Evolutionary conservation across 2,329 filamentous ascomycete species (phyloP).

Genomic region (Fusarium pininemorale): DNA sequence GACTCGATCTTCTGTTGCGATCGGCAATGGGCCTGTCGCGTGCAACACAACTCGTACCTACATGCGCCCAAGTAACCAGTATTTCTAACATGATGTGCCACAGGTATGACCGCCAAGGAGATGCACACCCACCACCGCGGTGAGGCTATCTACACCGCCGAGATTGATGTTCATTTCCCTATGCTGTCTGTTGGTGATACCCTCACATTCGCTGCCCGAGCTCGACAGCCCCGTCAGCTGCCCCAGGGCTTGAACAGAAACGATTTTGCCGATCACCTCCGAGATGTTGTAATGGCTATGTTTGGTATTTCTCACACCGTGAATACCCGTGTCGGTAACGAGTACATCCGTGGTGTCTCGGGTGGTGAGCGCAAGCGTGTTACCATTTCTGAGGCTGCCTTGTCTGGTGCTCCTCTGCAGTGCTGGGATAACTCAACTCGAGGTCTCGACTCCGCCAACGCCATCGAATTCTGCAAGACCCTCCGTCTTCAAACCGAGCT

Average conservation of each 20-base stretch:
- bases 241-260: slow-evolving; percentile 65
- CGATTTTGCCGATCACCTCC: slow-evolving; percentile 68
- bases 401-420: slow-evolving; percentile 69
- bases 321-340: slow-evolving; percentile 78
- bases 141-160: slow-evolving; percentile 87
- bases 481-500: slow-evolving; percentile 74
- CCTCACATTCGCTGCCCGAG: slow-evolving; percentile 78
- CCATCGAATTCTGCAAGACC: slow-evolving; percentile 78
- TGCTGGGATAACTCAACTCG: slow-evolving; percentile 79
- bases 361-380: slow-evolving; percentile 78
- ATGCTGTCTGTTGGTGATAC: slow-evolving; percentile 82
- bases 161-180: slow-evolving; percentile 85
- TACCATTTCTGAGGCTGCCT: slow-evolving; percentile 68
- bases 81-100: slow-evolving; percentile 23
- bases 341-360: slow-evolving; percentile 77
- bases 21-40: slow-evolving; percentile 6
- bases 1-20: background rate
- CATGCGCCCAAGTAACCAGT: background rate
- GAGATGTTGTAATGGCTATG: slow-evolving; percentile 79
- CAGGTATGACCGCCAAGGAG: slow-evolving; percentile 72
- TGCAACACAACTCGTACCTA: slow-evolving; percentile 12
- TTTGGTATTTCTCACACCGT: slow-evolving; percentile 78
- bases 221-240: slow-evolving; percentile 70
- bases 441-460: slow-evolving; percentile 79
- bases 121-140: slow-evolving; percentile 83